Percentiles rank a stretch among this genome's conserved stretches.
Conservation (phyloP, 108 stramenopile species). For the Nitzschia sp. region DNA sequence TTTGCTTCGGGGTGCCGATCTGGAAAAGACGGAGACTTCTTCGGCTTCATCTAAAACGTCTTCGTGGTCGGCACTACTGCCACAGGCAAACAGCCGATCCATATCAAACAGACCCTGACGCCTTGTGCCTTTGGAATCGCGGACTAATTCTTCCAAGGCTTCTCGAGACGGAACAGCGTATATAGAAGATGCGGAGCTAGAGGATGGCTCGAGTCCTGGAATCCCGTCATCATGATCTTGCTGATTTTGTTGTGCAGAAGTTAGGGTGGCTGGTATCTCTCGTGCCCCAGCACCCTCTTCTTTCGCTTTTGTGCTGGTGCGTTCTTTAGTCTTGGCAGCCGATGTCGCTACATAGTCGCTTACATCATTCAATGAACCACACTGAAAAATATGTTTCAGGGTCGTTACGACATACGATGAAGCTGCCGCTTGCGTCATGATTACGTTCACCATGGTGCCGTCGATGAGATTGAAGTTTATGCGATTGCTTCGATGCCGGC, state of each 20-base stretch:
- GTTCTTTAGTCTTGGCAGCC: not conserved
- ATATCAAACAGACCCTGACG: slow-evolving; percentile 10
- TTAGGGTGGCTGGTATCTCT: not conserved
- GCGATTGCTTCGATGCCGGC: too few species aligned
- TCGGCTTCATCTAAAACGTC: not conserved
- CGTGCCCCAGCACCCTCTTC: not conserved
- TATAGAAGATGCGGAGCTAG: not conserved
- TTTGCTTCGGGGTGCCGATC: not conserved
- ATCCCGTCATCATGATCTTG: not conserved
- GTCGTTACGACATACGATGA: not conserved
- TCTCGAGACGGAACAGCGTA: slow-evolving; percentile 5
- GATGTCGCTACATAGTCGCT: not conserved
- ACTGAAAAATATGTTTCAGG: not conserved
- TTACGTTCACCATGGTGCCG: too few species aligned
- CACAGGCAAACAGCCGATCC: slow-evolving; percentile 8
- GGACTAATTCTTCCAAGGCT: not conserved
- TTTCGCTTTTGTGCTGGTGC: too few species aligned
- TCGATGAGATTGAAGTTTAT: too few species aligned
- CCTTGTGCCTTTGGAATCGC: not conserved
- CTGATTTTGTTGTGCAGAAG: not conserved
- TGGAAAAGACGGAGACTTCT: not conserved
- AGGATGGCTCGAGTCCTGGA: not conserved
- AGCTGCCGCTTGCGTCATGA: too few species aligned
- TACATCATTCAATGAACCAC: not conserved
- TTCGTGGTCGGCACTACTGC: not conserved